phyloP scores from a whole-genome alignment of 257 asterid species.

The Mentha longifolia region DNA sequence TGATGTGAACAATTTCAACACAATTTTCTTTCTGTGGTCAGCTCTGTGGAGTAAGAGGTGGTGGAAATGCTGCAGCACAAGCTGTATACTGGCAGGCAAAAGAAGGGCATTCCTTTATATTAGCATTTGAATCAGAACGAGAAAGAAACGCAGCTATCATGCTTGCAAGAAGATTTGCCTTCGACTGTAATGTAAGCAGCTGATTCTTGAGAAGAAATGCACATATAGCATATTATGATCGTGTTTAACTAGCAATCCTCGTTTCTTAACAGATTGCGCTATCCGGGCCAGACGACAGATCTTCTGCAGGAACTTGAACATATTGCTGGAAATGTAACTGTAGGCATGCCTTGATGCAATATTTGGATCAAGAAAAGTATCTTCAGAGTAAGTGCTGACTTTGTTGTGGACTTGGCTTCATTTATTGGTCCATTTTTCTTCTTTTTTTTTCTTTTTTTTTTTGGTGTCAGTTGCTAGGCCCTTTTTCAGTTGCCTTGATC shows the following conservation, averaged over 20 bases:
- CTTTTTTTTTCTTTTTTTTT: too few relatives aligned
- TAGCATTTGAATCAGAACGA: constrained; percentile 85
- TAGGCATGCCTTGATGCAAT: constrained; percentile 37
- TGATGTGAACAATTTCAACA: constrained; percentile 1
- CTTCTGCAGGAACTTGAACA: constrained; percentile 48
- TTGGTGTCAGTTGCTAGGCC: constrained; percentile 53
- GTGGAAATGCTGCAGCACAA: constrained; percentile 96
- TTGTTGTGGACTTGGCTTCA: too few relatives aligned
- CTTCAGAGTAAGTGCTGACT: too few relatives aligned
- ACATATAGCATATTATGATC: not conserved
- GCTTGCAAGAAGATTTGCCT: constrained; percentile 90
- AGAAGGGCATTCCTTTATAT: constrained; percentile 61
- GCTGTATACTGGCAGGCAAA: constrained; percentile 85
- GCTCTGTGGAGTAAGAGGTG: constrained; percentile 97
- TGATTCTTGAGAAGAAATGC: constrained; percentile 11
- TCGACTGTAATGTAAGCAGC: constrained; percentile 82
- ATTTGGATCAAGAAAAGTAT: too few relatives aligned
- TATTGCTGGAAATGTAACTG: constrained; percentile 42
- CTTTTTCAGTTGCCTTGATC: constrained; percentile 55
- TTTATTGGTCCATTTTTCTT: not conserved
- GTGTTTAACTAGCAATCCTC: not conserved
- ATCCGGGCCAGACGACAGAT: constrained; percentile 77
- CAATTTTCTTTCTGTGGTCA: constrained; percentile 34
- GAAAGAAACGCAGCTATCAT: constrained; percentile 93
- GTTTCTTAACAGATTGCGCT: constrained; percentile 58